Conservation (phyloP, 2,329 filamentous ascomycete species). For the Tolypocladium tropicale region DNA sequence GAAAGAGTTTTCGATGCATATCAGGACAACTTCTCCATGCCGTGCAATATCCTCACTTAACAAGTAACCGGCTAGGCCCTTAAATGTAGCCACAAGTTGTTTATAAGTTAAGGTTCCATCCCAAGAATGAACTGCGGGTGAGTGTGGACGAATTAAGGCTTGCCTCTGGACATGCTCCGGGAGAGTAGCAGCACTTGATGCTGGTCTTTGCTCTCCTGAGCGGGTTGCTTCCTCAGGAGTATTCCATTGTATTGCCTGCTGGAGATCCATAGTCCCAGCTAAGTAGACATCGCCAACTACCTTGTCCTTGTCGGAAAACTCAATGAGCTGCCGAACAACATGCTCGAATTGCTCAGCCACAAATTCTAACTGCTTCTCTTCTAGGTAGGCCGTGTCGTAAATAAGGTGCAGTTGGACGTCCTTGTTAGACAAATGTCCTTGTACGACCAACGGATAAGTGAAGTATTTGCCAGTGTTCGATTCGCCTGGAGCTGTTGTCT, state of each 20-base stretch:
- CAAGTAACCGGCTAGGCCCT: constrained; percentile 21
- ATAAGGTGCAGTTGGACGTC: not conserved
- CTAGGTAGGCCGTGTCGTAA: not conserved
- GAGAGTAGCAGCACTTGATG: not conserved
- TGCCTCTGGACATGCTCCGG: constrained; percentile 10
- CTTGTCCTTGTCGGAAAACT: not conserved
- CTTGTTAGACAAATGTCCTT: not conserved
- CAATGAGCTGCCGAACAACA: not conserved
- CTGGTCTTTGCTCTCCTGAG: no score
- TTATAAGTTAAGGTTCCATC: constrained; percentile 31
- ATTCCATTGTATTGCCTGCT: not conserved
- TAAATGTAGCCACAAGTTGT: constrained; percentile 26
- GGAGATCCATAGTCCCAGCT: not conserved
- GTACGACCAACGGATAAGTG: not conserved
- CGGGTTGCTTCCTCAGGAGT: not conserved
- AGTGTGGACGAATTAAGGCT: constrained; percentile 18
- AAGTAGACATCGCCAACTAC: not conserved
- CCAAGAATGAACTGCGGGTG: constrained; percentile 30
- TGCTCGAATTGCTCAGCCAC: not conserved
- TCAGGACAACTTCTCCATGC: constrained; percentile 15
- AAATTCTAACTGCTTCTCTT: not conserved
- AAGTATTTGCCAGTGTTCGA: not conserved
- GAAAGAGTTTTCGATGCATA: constrained; percentile 27
- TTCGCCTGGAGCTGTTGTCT: not conserved
- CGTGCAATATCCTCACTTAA: constrained; percentile 7